A percentile compares a stretch with the other conserved stretches of the same genome.
Conservation (phyloP, 306 rosid genomes). For the Benincasa hispida region DNA sequence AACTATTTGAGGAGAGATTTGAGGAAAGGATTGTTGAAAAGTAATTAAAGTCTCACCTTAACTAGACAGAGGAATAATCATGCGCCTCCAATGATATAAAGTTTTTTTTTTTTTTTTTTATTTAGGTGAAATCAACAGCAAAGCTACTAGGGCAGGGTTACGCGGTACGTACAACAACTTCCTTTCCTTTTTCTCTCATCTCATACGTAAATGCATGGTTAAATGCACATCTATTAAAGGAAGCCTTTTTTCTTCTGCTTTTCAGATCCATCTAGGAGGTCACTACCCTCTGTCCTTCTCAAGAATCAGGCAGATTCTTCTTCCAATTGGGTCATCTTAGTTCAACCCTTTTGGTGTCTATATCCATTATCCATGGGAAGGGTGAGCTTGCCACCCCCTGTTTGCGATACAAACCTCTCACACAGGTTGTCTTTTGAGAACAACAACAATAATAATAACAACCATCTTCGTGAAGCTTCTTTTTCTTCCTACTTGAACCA, state of each 20-base stretch:
- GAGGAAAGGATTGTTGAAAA: too few species aligned
- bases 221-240: too few species aligned
- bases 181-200: too few species aligned
- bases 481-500: slow-evolving; percentile 8
- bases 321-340: not conserved
- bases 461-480: slow-evolving; percentile 4
- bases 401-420: not conserved
- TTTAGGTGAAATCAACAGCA: too few species aligned
- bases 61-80: too few species aligned
- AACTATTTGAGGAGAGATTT: too few species aligned
- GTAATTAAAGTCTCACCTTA: too few species aligned
- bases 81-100: too few species aligned
- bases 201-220: too few species aligned
- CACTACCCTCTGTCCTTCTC: not conserved
- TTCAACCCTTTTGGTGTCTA: not conserved
- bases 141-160: too few species aligned
- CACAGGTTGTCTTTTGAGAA: not conserved
- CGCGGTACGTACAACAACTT: too few species aligned
- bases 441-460: not conserved
- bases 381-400: slow-evolving; percentile 4
- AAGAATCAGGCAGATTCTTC: not conserved
- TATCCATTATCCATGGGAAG: not conserved
- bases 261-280: not conserved
- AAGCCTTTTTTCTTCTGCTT: not conserved
- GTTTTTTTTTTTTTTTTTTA: too few species aligned